Conservation (phyloP, 2,329 filamentous ascomycete genomes). For the Phialophora macrospora region DNA sequence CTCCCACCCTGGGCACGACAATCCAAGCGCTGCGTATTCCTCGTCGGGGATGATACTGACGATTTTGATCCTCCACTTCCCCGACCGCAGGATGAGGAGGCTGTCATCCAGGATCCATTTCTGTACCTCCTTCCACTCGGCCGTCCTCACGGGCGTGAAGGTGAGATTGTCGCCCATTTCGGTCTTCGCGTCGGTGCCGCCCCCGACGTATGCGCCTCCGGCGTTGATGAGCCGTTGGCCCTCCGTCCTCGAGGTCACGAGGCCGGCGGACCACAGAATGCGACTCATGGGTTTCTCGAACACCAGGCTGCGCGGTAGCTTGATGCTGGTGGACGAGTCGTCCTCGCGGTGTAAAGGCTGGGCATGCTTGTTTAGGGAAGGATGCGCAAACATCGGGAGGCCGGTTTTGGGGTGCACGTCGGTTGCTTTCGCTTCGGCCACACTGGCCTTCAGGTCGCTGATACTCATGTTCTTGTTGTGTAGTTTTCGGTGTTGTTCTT, state of each 20-base stretch:
- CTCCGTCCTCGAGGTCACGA: constrained; percentile 58
- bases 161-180: constrained; percentile 52
- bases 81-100: constrained; percentile 60
- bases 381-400: constrained; percentile 29
- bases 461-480: constrained; percentile 45
- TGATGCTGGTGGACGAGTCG: constrained; percentile 47
- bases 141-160: constrained; percentile 52
- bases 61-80: constrained; percentile 66
- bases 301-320: constrained; percentile 57
- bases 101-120: constrained; percentile 58
- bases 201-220: constrained; percentile 58
- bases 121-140: constrained; percentile 51
- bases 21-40: constrained; percentile 54
- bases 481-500: constrained; percentile 59
- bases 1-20: constrained; percentile 59
- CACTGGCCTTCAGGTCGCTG: constrained; percentile 27
- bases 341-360: constrained; percentile 49
- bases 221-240: constrained; percentile 56
- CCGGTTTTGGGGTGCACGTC: constrained; percentile 13
- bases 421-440: constrained; percentile 15
- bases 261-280: constrained; percentile 57
- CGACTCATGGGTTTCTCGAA: constrained; percentile 54
- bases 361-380: constrained; percentile 46
- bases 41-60: constrained; percentile 61
- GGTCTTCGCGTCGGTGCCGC: constrained; percentile 47